A percentile compares a stretch with the other conserved stretches of the same genome.
phyloP scores from a whole-genome alignment of 768 basidiomycete species.

The Hortiboletus campestris region DNA sequence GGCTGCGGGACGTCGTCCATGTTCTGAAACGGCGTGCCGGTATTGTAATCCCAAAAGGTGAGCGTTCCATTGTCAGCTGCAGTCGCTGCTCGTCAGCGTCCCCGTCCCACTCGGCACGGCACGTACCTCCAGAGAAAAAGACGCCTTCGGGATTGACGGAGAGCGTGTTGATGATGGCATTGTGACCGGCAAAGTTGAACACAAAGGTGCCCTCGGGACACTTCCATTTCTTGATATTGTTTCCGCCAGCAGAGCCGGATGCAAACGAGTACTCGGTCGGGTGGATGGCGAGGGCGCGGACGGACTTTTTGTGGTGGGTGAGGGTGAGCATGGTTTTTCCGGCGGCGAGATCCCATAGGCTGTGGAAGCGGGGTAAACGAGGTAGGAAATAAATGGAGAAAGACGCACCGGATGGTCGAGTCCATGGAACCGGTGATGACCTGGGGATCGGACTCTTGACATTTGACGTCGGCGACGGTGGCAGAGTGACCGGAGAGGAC shows the following conservation, averaged over 20 bases:
- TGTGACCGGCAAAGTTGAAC: constrained; percentile 94
- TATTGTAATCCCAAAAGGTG: constrained; percentile 92
- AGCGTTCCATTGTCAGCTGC: constrained; percentile 89
- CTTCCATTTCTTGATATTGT: constrained; percentile 99
- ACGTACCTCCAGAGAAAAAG: constrained; percentile 88
- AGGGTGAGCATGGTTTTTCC: constrained; percentile 95
- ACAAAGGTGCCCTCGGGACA: constrained; percentile 96
- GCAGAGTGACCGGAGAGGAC: constrained; percentile 91
- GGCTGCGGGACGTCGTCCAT: constrained; percentile 94
- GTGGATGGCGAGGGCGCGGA: constrained; percentile 90
- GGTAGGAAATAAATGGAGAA: neutral
- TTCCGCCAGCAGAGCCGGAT: constrained; percentile 93
- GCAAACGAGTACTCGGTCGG: constrained; percentile 98
- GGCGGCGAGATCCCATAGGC: constrained; percentile 96
- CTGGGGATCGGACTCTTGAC: constrained; percentile 96
- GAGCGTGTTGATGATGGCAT: constrained; percentile 95
- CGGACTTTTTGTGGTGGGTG: constrained; percentile 99
- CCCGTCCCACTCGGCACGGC: too few species aligned
- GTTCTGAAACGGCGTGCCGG: constrained; percentile 93
- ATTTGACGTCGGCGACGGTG: constrained; percentile 94
- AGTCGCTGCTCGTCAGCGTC: neutral
- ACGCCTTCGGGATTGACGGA: constrained; percentile 95
- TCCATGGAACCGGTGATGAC: constrained; percentile 99
- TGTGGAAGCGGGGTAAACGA: constrained; percentile 22
- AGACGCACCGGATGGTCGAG: constrained; percentile 78